A percentile compares a stretch with the other conserved stretches of the same genome.
These are phyloP conservation scores for Cryptosporidium ubiquitum DNA, from an alignment of 169 alveolate species.

Conservation along the genomic window DNA sequence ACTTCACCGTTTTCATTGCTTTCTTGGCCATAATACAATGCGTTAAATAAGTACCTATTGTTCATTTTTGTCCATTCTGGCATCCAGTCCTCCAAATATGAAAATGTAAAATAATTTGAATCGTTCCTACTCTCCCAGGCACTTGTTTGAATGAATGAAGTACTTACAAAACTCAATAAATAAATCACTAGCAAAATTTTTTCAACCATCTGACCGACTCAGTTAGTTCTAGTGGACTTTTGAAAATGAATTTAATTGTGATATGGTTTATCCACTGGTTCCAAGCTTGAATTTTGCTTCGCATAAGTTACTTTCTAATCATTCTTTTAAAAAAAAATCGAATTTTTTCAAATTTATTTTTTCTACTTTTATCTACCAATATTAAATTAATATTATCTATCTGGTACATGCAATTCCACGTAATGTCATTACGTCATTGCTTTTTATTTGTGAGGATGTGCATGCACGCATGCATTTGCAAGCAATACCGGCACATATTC, in stretches of 20 bases:
- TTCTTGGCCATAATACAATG: neutral
- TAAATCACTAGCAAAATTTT: no score
- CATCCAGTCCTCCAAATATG: slow-evolving; percentile 45
- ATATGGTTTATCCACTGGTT: neutral
- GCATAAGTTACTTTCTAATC: neutral
- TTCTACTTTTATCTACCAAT: no score
- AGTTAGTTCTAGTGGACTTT: neutral
- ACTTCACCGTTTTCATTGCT: neutral
- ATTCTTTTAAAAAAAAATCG: neutral
- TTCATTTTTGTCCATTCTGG: slow-evolving; percentile 27
- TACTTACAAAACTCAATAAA: neutral
- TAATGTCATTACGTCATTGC: neutral
- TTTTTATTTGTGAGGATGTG: neutral
- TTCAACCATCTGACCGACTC: neutral
- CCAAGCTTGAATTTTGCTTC: neutral
- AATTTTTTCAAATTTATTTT: no score
- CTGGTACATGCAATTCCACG: slow-evolving; percentile 6
- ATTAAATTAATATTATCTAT: neutral
- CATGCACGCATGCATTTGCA: neutral
- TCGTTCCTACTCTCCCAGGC: neutral
- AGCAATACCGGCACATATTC: slow-evolving; percentile 7
- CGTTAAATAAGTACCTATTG: neutral
- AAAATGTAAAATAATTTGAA: neutral
- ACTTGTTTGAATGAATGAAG: neutral
- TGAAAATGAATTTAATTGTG: neutral